Base-by-base conservation (phyloP, 495 filamentous ascomycete species). In the Sordaria brevicollis region DNA sequence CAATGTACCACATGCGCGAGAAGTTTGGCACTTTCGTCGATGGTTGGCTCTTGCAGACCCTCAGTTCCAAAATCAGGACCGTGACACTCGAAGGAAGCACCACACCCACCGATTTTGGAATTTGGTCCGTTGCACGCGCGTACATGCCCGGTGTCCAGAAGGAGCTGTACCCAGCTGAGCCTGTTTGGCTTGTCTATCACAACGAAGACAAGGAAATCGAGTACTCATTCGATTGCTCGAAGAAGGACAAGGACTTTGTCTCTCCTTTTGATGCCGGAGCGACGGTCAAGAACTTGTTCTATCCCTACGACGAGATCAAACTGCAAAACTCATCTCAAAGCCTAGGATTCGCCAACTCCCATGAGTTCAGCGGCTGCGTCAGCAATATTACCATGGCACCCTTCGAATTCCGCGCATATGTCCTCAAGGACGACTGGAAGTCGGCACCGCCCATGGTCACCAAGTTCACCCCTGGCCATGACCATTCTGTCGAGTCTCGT, bases 241-340 rank as follows among this genome's bases (percentile, higher is more conserved):
- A 76, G 43, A 71, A 78, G n/a, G 83, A 84, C 8, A 72, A 67
- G 6, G 72, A 70, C 29, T 79, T 91, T 49, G 77, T 90, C 69
- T 80, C 90, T 11, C 87, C 90, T 0, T 91, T 88, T 73, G 76
- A 78, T 11, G 77, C 79, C 0, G 83, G 82, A 6, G 86, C 82
- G 11, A 87, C 83, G 0, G 89, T 92, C 73, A 86, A 85, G 74
- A 92, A 90, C 74, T 77, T 92, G 6, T 90, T 91, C 76, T 89
- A 85, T 69, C 90, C 90, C 1, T 87, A 87, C 70, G 89, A 92
- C 54, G 87, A 89, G 73, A 78, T 84, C 37, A 83, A 78, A 5
- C 75, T 91, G 9, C 72, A 75, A 21, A 69, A 43, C 4, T 29
- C 77, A 84, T 74, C 76, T 10, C 66, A 39, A 67, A 70, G 35